A percentile compares a stretch with the other conserved stretches of the same genome.
phyloP scores from a whole-genome alignment of 495 filamentous ascomycete genomes.

The Immersiella caudata region DNA sequence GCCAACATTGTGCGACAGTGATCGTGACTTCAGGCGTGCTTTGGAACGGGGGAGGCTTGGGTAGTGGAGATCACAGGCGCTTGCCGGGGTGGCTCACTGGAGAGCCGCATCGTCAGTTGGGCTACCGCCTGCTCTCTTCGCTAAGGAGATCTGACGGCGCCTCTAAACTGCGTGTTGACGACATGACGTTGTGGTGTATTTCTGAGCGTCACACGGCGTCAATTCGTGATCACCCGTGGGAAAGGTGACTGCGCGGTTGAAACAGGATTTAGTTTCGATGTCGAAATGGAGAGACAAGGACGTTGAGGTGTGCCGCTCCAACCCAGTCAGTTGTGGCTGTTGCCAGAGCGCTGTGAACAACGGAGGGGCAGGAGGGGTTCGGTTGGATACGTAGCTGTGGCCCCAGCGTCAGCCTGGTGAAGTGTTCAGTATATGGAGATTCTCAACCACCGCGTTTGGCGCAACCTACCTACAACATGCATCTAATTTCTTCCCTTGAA shows the following conservation, averaged over 20 bases:
- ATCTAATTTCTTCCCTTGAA: too few relatives aligned
- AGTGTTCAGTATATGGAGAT: too few relatives aligned
- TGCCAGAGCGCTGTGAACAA: background rate
- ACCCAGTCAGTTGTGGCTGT: background rate
- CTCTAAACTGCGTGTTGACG: background rate
- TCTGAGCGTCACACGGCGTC: background rate
- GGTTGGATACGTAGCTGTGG: background rate
- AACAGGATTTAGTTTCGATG: background rate
- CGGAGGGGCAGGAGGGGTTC: background rate
- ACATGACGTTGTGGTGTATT: background rate
- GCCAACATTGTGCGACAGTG: background rate
- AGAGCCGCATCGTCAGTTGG: background rate
- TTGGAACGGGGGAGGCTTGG: background rate
- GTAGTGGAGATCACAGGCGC: background rate
- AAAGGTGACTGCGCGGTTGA: slow-evolving; percentile 3
- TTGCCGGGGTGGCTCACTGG: background rate
- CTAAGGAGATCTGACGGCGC: background rate
- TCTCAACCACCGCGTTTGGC: too few relatives aligned
- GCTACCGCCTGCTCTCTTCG: background rate
- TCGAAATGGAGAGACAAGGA: background rate
- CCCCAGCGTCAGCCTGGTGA: background rate
- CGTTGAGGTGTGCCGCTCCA: background rate
- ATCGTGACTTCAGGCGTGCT: background rate
- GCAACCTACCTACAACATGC: too few relatives aligned
- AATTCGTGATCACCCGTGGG: background rate